Percentiles rank a stretch among this genome's conserved stretches.
Evolutionary conservation across 2,329 filamentous ascomycete genomes (phyloP).

Genomic region (Onygenales sp.): DNA sequence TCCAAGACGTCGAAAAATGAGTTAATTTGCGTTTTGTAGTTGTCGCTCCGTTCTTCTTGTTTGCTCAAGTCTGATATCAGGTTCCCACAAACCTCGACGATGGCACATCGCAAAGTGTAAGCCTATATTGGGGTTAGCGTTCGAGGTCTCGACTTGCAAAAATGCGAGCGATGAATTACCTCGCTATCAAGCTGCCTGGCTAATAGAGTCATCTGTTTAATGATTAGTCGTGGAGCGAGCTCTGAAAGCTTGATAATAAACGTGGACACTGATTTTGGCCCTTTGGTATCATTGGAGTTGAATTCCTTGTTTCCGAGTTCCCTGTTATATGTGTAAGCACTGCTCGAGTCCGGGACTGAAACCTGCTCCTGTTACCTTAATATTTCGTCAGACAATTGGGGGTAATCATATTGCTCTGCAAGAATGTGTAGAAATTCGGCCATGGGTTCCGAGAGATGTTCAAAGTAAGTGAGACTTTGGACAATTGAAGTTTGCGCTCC

Average conservation of each 20-base stretch:
- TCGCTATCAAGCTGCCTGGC: conserved; percentile 95
- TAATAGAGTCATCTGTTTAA: conserved; percentile 93
- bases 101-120: conserved; percentile 82
- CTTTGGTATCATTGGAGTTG: conserved; percentile 89
- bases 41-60: conserved; percentile 82
- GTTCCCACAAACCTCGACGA: conserved; percentile 96
- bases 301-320: conserved; percentile 98
- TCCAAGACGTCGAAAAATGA: conserved; percentile 96
- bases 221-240: conserved; percentile 79
- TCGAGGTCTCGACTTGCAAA: background rate
- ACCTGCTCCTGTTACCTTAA: conserved; percentile 42
- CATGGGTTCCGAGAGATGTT: conserved; percentile 98
- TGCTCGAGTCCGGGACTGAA: background rate
- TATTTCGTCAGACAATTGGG: conserved; percentile 88
- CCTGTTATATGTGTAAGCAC: conserved; percentile 30
- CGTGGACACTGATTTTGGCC: conserved; percentile 89
- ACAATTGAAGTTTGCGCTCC: conserved; percentile 96
- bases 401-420: conserved; percentile 94
- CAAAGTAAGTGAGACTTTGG: conserved; percentile 95
- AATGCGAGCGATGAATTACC: conserved; percentile 34
- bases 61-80: conserved; percentile 84
- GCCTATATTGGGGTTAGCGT: conserved; percentile 44
- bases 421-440: conserved; percentile 95
- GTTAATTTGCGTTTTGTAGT: conserved; percentile 88
- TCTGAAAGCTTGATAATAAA: conserved; percentile 93